phyloP scores from a whole-genome alignment of 1,139 yeast genomes.

The Suhomyces yuchorum region DNA sequence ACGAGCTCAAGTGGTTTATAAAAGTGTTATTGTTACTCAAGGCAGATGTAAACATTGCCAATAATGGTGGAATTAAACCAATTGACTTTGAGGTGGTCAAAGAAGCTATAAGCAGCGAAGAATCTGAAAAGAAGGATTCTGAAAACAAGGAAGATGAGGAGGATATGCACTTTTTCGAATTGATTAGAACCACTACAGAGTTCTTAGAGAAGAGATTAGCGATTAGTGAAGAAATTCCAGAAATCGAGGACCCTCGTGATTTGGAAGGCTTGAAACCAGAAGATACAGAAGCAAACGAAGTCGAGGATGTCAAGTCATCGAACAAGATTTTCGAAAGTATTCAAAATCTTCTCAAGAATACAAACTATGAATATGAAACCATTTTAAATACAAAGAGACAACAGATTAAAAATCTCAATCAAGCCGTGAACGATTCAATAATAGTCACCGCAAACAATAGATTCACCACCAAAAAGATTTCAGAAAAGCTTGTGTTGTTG shows the following conservation, averaged over 20 bases:
- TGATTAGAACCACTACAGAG: slow-evolving; percentile 39
- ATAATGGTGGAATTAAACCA: slow-evolving; percentile 84
- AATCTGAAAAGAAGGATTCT: slow-evolving; percentile 16
- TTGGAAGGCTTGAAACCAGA: slow-evolving; percentile 13
- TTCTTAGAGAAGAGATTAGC: slow-evolving; percentile 35
- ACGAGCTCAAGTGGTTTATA: slow-evolving; percentile 80
- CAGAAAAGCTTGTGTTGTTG: slow-evolving; percentile 39
- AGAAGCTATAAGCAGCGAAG: slow-evolving; percentile 24
- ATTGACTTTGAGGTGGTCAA: slow-evolving; percentile 75
- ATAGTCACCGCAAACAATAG: slow-evolving; percentile 49
- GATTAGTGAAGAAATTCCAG: slow-evolving; percentile 22
- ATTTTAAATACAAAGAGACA: slow-evolving; percentile 40
- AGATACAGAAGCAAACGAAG: slow-evolving; percentile 10
- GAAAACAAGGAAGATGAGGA: slow-evolving; percentile 18
- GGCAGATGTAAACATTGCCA: slow-evolving; percentile 77
- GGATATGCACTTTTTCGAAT: slow-evolving; percentile 36
- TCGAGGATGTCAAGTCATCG: slow-evolving; percentile 24
- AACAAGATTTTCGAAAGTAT: slow-evolving; percentile 43
- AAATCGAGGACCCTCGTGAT: slow-evolving; percentile 26
- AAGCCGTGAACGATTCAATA: slow-evolving; percentile 45
- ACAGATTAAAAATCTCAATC: slow-evolving; percentile 41
- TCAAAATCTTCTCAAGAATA: slow-evolving; percentile 41
- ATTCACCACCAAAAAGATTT: slow-evolving; percentile 39
- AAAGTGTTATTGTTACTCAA: slow-evolving; percentile 81
- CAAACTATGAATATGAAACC: slow-evolving; percentile 44